phyloP scores from a whole-genome alignment of 2,329 filamentous ascomycete genomes.

The Macrophomina tecta region DNA sequence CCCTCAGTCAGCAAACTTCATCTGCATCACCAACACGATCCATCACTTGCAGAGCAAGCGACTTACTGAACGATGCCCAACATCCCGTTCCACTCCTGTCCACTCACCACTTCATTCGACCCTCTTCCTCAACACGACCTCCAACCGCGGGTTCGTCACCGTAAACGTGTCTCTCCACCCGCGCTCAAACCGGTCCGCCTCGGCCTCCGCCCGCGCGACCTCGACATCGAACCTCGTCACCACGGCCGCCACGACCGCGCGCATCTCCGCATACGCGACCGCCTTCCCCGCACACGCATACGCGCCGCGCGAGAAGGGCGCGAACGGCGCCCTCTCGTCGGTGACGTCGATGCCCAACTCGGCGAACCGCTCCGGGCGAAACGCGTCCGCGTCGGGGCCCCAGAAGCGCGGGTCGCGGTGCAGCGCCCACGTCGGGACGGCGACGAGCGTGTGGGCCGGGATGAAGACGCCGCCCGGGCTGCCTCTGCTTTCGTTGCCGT shows the following conservation, averaged over 20 bases:
- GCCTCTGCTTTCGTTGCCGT: slow-evolving; percentile 29
- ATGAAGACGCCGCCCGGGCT: slow-evolving; percentile 33
- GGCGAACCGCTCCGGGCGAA: slow-evolving; percentile 11
- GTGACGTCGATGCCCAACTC: background rate
- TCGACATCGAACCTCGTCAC: slow-evolving; percentile 33
- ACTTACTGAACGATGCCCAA: too few species aligned
- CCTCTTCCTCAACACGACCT: slow-evolving; percentile 33
- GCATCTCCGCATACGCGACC: slow-evolving; percentile 32
- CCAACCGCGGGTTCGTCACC: slow-evolving; percentile 38
- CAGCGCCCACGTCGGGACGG: slow-evolving; percentile 32
- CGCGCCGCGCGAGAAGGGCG: slow-evolving; percentile 13
- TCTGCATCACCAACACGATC: too few species aligned
- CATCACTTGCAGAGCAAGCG: too few species aligned
- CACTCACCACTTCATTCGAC: background rate
- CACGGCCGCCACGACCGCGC: slow-evolving; percentile 32
- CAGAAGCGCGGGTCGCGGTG: slow-evolving; percentile 23
- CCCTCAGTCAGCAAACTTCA: too few species aligned
- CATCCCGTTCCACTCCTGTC: too few species aligned
- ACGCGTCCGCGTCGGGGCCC: background rate
- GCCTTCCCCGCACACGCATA: slow-evolving; percentile 31
- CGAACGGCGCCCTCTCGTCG: background rate
- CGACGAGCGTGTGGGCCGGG: slow-evolving; percentile 37
- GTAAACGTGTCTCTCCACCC: slow-evolving; percentile 25
- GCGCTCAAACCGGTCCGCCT: slow-evolving; percentile 29
- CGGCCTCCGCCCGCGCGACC: slow-evolving; percentile 34